Evolutionary conservation across 306 rosid genomes (phyloP), one percentile per base, ranked within the genome.

Genomic region (Quercus suber): DNA sequence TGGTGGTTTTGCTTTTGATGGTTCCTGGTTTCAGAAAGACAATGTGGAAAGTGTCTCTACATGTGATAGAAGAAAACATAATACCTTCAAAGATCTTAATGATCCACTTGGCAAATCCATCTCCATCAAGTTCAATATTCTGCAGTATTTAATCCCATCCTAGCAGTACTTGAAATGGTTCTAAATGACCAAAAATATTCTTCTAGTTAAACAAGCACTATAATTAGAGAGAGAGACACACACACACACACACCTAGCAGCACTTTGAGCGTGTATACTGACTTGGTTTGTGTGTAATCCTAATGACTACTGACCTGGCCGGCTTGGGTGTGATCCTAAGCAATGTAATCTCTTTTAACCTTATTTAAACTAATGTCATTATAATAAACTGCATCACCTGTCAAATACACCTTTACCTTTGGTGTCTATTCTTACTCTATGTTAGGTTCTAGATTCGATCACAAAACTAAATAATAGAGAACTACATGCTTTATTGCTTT

Each of bases 81-180:
- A 21, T 0, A 2, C 30, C 20, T 28, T 27, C 14, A 3, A 63
- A 56, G 70, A 70, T 61, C 78, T 61, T 78, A 55, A 18, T 49
- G 73, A 45, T 82, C 76, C 80, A 82, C 82, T 69, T 69, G 85
- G 71, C 78, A 37, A 45, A 73, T 77, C 79, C 45, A 43, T 15
- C 25, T 0, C 56, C 78, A 35, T 33, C 19, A 17, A 67, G 27
- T 67, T 64, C 4, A 33, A 67, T 67, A 3, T 27, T 31, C 15
- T 17, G 51, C 27, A 8, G 71, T 41, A 65, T 17, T 15, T 12
- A 6, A 8, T 1, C 45, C 21, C 45, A 21, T 2, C 14, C 30
- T 49, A 49, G 14, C 53, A 13, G 17, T 49, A 12, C 53, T 10
- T 49, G 53, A 49, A 11, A 49, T 49, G 17, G 5, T 49, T 12